A percentile compares a stretch with the other conserved stretches of the same genome.
phyloP scores from a whole-genome alignment of 148 eudicot genomes.

The Spergularia bocconei region DNA sequence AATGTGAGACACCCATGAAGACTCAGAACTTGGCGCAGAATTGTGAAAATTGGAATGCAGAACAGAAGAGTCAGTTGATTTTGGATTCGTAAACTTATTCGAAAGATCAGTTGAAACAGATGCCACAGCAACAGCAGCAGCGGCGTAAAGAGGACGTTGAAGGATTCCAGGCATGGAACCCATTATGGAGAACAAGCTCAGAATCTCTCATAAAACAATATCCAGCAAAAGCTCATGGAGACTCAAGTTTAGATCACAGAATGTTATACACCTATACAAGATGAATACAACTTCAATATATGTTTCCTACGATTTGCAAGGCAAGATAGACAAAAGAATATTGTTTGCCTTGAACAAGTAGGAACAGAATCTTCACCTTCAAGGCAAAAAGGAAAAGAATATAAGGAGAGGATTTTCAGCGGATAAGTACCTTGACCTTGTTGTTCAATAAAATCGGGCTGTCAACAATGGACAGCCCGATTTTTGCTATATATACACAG shows the following conservation, averaged over 20 bases:
- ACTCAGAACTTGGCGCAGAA: slow-evolving; percentile 30
- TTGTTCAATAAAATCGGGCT: slow-evolving; percentile 40
- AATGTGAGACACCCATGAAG: slow-evolving; percentile 67
- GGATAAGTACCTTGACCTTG: slow-evolving; percentile 19
- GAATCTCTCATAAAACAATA: slow-evolving; percentile 37
- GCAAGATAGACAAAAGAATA: neutral
- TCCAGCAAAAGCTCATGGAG: slow-evolving; percentile 14
- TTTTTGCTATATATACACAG: slow-evolving; percentile 8
- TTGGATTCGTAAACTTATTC: slow-evolving; percentile 47
- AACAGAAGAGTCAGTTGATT: slow-evolving; percentile 33
- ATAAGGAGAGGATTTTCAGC: slow-evolving; percentile 7
- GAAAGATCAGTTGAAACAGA: slow-evolving; percentile 76
- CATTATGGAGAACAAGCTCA: slow-evolving; percentile 36
- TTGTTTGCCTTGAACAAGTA: neutral
- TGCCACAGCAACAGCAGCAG: slow-evolving; percentile 80
- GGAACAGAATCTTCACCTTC: neutral
- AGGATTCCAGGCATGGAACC: slow-evolving; percentile 68
- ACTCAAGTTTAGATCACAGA: slow-evolving; percentile 3
- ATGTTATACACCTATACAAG: slow-evolving; percentile 37
- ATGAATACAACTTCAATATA: slow-evolving; percentile 11
- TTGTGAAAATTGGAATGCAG: slow-evolving; percentile 37
- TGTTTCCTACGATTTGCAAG: slow-evolving; percentile 1
- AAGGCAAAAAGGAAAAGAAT: neutral
- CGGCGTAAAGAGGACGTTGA: slow-evolving; percentile 77
- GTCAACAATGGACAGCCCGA: slow-evolving; percentile 53